Conservation (phyloP, 805 yeast species). For the Saturnispora mendoncae region DNA sequence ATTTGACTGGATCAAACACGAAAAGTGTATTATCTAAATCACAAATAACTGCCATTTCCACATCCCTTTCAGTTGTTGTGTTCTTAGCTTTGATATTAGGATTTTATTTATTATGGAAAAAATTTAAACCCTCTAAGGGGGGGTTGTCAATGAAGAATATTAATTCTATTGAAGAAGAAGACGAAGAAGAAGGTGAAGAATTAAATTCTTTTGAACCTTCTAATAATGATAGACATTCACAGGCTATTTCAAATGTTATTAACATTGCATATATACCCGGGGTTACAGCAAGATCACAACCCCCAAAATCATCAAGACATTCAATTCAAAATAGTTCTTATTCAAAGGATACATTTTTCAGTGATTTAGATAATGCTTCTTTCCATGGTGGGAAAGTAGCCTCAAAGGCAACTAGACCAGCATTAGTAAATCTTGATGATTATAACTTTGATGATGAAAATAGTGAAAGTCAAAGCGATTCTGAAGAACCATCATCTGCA, state of each 20-base stretch:
- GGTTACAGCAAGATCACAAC: slow-evolving; percentile 46
- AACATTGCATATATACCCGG: slow-evolving; percentile 95
- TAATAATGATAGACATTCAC: too few relatives aligned
- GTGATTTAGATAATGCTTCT: slow-evolving; percentile 28
- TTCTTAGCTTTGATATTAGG: slow-evolving; percentile 32
- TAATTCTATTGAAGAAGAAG: slow-evolving; percentile 17
- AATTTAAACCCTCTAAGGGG: slow-evolving; percentile 30
- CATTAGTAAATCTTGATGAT: slow-evolving; percentile 21
- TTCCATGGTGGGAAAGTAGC: slow-evolving; percentile 27
- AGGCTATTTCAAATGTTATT: slow-evolving; percentile 74
- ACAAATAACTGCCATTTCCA: slow-evolving; percentile 54
- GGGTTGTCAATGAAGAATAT: neutral
- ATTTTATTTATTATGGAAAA: slow-evolving; percentile 35
- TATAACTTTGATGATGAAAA: slow-evolving; percentile 20
- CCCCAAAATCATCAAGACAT: neutral
- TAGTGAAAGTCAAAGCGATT: neutral
- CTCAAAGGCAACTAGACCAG: slow-evolving; percentile 22
- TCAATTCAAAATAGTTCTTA: slow-evolving; percentile 16
- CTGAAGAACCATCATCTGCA: slow-evolving; percentile 6
- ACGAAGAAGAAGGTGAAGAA: slow-evolving; percentile 43
- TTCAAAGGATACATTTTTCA: slow-evolving; percentile 28
- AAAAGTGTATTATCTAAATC: slow-evolving; percentile 18
- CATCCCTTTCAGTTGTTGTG: slow-evolving; percentile 62
- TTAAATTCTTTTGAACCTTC: too few relatives aligned
- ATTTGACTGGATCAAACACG: slow-evolving; percentile 9